Base-by-base conservation (phyloP, 805 yeast genomes). In the Scheffersomyces spartinae region DNA sequence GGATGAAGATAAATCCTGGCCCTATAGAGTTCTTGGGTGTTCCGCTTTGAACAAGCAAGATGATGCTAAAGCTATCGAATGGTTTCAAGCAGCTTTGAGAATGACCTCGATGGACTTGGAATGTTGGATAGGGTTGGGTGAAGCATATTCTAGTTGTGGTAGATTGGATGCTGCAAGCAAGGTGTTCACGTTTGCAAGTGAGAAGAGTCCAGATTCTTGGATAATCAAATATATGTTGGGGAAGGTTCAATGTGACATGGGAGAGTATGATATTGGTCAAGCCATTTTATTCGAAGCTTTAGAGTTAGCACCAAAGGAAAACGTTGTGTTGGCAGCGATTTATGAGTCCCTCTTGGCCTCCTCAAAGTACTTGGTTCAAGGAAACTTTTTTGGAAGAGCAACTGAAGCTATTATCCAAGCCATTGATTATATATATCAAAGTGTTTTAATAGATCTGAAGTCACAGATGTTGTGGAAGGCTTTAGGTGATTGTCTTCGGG, bases 81-180 rank as follows among this genome's bases (percentile, higher is more conserved):
- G 81, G 70, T 85, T 83, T 44, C 98, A 91, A 49, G 68, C 74
- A 15, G 85, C 95, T 2, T 58, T 91, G 25, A 64, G 96, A 33
- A 55, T 79, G 35, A 58, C 74, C 21, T 57, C 78, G 0, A 35
- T 43, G 27, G 96, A 91, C 49, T 46, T 69, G 2, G 77, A 81
- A 35, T 77, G 94, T 2, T 88, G 97, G 96, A 61, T 80, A 15
- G 95, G 95, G 1, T 57, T 91, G n/a, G 98, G 98, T n/a, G 97
- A 91, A 47, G 88, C 95, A 0, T 91, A 91, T 47, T 60, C 68
- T 28, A 69, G 74, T 14, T 72, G 91, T 47, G 98, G 98, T 2
- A 64, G 95, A 33, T 57, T 77, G 22, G 86, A 82, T 29, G 94
- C 97, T 3, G 83, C 95, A 0, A 61, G 69, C 7, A 85, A 81